Conservation (phyloP, 208 protist genomes). For the Trypanosoma melophagium region DNA sequence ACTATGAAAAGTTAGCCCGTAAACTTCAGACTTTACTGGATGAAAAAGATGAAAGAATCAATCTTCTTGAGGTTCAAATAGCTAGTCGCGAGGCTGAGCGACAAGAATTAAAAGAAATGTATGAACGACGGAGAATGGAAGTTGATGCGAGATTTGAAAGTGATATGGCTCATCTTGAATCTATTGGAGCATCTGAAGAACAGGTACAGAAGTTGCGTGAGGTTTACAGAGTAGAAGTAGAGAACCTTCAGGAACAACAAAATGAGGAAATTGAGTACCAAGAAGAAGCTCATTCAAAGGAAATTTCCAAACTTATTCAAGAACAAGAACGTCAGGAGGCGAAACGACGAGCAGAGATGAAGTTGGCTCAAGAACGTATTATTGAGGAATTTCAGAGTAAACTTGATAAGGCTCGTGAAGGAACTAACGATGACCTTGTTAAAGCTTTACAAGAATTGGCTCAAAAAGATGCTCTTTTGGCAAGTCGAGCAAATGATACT, state of each 20-base stretch:
- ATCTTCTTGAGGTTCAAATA: conserved; percentile 74
- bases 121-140: conserved; percentile 52
- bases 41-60: conserved; percentile 75
- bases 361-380: conserved; percentile 68
- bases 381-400: conserved; percentile 89
- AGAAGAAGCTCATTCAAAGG: conserved; percentile 77
- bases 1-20: conserved; percentile 82
- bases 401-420: conserved; percentile 66
- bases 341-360: conserved; percentile 73
- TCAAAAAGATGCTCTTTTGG: conserved; percentile 78
- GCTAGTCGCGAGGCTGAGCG: conserved; percentile 74
- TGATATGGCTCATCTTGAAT: conserved; percentile 58
- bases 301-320: conserved; percentile 73
- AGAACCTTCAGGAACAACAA: conserved; percentile 87
- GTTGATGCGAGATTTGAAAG: conserved; percentile 59
- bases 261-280: conserved; percentile 80
- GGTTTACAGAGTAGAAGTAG: conserved; percentile 71
- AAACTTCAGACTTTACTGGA: conserved; percentile 72
- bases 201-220: conserved; percentile 79
- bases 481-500: conserved; percentile 81
- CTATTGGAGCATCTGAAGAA: conserved; percentile 64
- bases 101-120: conserved; percentile 63
- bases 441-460: conserved; percentile 62
- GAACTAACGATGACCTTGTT: conserved; percentile 80
- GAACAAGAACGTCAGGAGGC: conserved; percentile 81